Base-by-base conservation (phyloP, 2,329 filamentous ascomycete species). In the Pseudogymnoascus sp. region DNA sequence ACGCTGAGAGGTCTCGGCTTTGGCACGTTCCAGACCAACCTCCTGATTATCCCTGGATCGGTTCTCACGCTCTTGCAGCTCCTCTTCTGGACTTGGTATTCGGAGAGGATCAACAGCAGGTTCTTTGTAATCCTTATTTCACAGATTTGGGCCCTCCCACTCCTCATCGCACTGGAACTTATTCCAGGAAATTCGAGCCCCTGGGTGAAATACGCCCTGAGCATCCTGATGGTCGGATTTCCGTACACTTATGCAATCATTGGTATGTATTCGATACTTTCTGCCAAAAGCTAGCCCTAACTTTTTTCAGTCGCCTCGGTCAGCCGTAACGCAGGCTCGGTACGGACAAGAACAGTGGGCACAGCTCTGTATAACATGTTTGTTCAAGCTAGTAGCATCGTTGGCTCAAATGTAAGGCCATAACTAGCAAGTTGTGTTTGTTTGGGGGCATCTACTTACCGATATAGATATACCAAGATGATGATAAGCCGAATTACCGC, bases 281-380 rank as follows among this genome's bases (percentile, higher is more conserved):
- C 75, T 1, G 79, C 79, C 64, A 15, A 74, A 2, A 80, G 76
- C 63, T 81, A 81, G 65, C 69, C 76, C 2, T 61, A 59, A 15
- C 69, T 76, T 5, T 81, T 80, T 52, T 76, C 79, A 65, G 78
- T 80, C 4, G 76, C 70, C 27, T 80, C 78, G 76, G 77, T 76
- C 65, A 78, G 76, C 2, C 75, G 82, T 59, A 88, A 88, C 67
- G 81, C 83, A 2, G 84, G 85, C 64, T 78, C 80, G 0, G 83
- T 88, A 7, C 77, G 85, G 8, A 83, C 82, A 4, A 76, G 85
- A 5, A 83, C 85, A 1, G 83, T 89, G 1, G 82, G 83, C 0
- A 81, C 83, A 0, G 85, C 83, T 0, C 73, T 84, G 12, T 87
- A 87, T 72, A 87, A 87, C 67, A 80, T 81, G 77, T 76, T 73